Base-by-base conservation (phyloP, 129 eudicot genomes). In the Gnaphalium uliginosum region DNA sequence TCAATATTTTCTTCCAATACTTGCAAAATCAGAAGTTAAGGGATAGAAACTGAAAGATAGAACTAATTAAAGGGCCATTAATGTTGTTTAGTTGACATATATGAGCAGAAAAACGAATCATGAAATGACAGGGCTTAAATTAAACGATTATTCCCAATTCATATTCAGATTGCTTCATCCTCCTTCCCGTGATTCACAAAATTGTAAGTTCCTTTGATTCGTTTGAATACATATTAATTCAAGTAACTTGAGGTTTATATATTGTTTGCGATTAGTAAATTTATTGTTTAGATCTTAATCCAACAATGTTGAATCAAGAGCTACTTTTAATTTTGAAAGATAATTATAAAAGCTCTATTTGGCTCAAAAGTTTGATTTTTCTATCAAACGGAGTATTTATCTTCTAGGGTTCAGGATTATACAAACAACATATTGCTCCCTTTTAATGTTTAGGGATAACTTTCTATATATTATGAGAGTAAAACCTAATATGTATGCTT, bases 71-170 rank as follows among this genome's bases (percentile, higher is more conserved):
- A 79, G 83, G 75, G 74, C 32, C 63, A 66, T 54, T 66, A 19
- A 39, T 73, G 79, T 14, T 21, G 61, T 73, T 39, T 41, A 70
- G 24, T 5, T 51, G 18, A 63, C 65, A 63, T 65, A 63, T 71
- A 71, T 26, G 60, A 78, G 72, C 83, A 79, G 30, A 79, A 72
- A 65, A 24, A 56, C 78, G 63, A 73, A 72, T 65, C 79, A 54
- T 73, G 48, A 29, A 33, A 53, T 43, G 60, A 2, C 23, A 7
- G 35, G 5, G 64, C 71, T 63, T 46, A 21, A 64, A 75, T 62
- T 4, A 14, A 27, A 22, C 71, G 77, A 57, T 73, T 73, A 60
- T 60, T 74, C 26, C 64, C 50, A 26, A 56, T 56, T 37, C 76
- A 70, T 61, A 15, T 39, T n/a, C 69, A 79, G 19, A 73, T 79